A percentile compares a stretch with the other conserved stretches of the same genome.
Conservation (phyloP, 2,329 filamentous ascomycete species). For the Davidsoniella eucalypti region DNA sequence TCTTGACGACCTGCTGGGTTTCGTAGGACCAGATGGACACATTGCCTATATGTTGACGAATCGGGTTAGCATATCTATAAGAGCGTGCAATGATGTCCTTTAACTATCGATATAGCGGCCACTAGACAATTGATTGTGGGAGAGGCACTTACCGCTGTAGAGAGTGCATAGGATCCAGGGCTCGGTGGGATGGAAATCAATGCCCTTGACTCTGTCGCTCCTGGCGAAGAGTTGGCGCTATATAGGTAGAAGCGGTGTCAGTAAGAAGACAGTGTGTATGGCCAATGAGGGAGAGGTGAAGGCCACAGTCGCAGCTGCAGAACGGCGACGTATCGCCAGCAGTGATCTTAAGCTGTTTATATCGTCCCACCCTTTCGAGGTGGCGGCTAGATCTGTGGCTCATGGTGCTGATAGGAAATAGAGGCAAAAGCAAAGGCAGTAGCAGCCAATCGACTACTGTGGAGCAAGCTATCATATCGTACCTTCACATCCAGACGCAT, state of each 20-base stretch:
- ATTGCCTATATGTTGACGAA: slow-evolving; percentile 47
- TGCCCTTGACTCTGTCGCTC: slow-evolving; percentile 90
- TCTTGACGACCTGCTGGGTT: slow-evolving; percentile 93
- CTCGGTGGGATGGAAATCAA: slow-evolving; percentile 93
- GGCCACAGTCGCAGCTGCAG: too few relatives aligned
- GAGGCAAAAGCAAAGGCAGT: not conserved
- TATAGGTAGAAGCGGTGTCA: slow-evolving; percentile 1
- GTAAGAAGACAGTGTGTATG: not conserved
- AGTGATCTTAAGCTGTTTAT: not conserved
- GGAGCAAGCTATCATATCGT: not conserved
- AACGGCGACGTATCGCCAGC: too few relatives aligned
- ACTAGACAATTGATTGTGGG: not conserved
- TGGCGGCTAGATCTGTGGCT: not conserved
- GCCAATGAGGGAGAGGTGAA: not conserved
- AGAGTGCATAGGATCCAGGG: slow-evolving; percentile 94
- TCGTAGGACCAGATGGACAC: slow-evolving; percentile 99
- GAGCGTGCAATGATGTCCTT: slow-evolving; percentile 9
- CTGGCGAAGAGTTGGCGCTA: slow-evolving; percentile 45
- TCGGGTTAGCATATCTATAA: not conserved
- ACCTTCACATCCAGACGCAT: slow-evolving; percentile 16
- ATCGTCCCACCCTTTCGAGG: not conserved
- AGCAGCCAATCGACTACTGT: too few relatives aligned
- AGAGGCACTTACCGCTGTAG: slow-evolving; percentile 59
- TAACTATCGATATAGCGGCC: not conserved
- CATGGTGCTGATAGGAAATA: not conserved